Conservation (phyloP, 805 yeast genomes). For the Kuraishia hungarica region DNA sequence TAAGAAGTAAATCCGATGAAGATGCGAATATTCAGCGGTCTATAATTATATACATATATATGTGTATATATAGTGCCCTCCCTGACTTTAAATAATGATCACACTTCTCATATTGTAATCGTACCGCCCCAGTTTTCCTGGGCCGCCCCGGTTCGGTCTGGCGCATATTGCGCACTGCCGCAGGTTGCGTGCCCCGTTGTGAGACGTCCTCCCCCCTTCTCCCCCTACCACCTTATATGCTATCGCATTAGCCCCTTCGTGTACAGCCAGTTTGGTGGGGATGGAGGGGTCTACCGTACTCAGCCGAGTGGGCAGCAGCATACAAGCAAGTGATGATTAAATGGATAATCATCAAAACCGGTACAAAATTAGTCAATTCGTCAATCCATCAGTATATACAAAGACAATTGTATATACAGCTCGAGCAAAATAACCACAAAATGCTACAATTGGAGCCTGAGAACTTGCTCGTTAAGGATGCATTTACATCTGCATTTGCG, state of each 20-base stretch:
- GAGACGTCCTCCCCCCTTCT: background rate
- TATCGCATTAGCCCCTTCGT: background rate
- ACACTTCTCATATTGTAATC: no score
- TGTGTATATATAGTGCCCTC: no score
- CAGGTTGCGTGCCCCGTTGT: background rate
- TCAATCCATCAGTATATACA: background rate
- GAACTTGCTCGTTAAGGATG: constrained; percentile 73
- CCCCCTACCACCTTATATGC: background rate
- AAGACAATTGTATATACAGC: background rate
- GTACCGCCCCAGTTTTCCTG: background rate
- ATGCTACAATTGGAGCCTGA: constrained; percentile 86
- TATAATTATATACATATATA: no score
- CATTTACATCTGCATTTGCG: constrained; percentile 63
- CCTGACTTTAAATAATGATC: no score
- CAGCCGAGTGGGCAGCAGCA: background rate
- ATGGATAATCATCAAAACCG: background rate
- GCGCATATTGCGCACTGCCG: background rate
- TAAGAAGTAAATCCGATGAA: no score
- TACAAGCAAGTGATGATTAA: background rate
- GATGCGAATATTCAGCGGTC: no score
- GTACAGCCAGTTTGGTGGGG: background rate
- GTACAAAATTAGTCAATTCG: background rate
- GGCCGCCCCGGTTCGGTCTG: background rate
- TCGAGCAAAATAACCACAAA: background rate
- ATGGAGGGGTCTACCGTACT: background rate